Conservation (phyloP, 2,329 filamentous ascomycete species). For the Remersonia thermophila region DNA sequence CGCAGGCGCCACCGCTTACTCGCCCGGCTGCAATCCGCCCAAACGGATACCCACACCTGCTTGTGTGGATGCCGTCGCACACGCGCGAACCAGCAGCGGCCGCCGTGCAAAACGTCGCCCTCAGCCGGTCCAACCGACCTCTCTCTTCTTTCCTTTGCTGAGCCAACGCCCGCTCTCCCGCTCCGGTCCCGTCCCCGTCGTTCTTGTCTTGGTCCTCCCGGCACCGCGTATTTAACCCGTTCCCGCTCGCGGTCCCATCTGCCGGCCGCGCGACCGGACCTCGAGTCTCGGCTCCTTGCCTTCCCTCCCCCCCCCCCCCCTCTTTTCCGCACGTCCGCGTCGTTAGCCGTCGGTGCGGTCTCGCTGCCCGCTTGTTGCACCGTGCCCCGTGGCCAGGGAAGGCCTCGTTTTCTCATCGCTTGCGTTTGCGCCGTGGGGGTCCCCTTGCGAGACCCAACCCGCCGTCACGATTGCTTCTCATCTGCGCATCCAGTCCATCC, state of each 20-base stretch:
- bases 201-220: neutral
- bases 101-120: too few species aligned
- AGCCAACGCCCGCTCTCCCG: too few species aligned
- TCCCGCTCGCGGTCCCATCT: constrained; percentile 11
- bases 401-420: constrained; percentile 8
- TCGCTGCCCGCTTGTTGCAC: constrained; percentile 15
- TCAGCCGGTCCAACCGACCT: too few species aligned
- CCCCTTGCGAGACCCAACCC: constrained; percentile 27
- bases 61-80: constrained; percentile 16
- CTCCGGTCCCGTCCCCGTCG: neutral
- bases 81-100: too few species aligned
- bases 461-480: constrained; percentile 38
- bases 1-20: constrained; percentile 8
- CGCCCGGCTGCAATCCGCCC: constrained; percentile 12
- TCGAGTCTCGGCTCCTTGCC: constrained; percentile 13
- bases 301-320: constrained; percentile 2
- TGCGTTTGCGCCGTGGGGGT: constrained; percentile 20
- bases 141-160: too few species aligned
- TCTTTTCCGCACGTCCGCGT: constrained; percentile 9
- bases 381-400: constrained; percentile 15
- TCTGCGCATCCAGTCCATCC: constrained; percentile 39
- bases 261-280: constrained; percentile 8
- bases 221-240: constrained; percentile 13
- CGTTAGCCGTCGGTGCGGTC: constrained; percentile 13
- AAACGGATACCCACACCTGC: constrained; percentile 19